Percentiles rank a stretch among this genome's conserved stretches.
phyloP scores from a whole-genome alignment of 2,329 filamentous ascomycete species.

The Cyphellophora attinorum region DNA sequence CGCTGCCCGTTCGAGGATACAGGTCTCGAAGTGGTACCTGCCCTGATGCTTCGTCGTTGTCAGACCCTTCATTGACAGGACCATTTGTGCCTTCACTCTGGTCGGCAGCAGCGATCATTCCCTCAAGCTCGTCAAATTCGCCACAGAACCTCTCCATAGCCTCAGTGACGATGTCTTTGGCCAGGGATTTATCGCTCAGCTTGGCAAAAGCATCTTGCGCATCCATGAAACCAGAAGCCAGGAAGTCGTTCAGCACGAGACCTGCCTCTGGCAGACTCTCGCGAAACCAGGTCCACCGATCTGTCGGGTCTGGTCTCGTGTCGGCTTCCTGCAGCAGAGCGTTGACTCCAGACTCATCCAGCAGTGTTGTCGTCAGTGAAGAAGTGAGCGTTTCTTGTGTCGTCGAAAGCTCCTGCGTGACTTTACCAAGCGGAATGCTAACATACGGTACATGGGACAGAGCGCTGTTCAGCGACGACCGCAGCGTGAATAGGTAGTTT shows the following conservation, averaged over 20 bases:
- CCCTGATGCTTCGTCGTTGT: slow-evolving; percentile 11
- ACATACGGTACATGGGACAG: slow-evolving; percentile 28
- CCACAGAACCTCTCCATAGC: slow-evolving; percentile 76
- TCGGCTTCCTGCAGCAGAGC: slow-evolving; percentile 13
- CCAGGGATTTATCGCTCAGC: slow-evolving; percentile 62
- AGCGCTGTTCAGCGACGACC: slow-evolving; percentile 47
- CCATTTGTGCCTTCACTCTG: slow-evolving; percentile 13
- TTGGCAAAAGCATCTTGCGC: slow-evolving; percentile 71
- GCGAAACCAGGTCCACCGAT: neutral
- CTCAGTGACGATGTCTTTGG: slow-evolving; percentile 67
- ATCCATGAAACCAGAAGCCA: slow-evolving; percentile 88
- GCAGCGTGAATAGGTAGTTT: slow-evolving; percentile 43
- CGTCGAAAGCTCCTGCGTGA: slow-evolving; percentile 9
- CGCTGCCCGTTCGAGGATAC: slow-evolving; percentile 55
- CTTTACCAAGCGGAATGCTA: slow-evolving; percentile 10
- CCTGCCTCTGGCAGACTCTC: slow-evolving; percentile 44
- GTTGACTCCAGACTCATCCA: slow-evolving; percentile 13
- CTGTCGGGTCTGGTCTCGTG: slow-evolving; percentile 2
- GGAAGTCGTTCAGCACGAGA: slow-evolving; percentile 75
- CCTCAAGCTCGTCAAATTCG: slow-evolving; percentile 67
- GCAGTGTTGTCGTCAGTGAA: slow-evolving; percentile 9
- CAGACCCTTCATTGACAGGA: slow-evolving; percentile 2
- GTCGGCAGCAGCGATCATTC: slow-evolving; percentile 33
- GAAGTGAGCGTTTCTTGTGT: slow-evolving; percentile 11
- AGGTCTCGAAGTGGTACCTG: slow-evolving; percentile 48